Evolutionary conservation across 2,329 filamentous ascomycete genomes (phyloP), one percentile per base, ranked within the genome.

Genomic region (Phialophora macrospora): DNA sequence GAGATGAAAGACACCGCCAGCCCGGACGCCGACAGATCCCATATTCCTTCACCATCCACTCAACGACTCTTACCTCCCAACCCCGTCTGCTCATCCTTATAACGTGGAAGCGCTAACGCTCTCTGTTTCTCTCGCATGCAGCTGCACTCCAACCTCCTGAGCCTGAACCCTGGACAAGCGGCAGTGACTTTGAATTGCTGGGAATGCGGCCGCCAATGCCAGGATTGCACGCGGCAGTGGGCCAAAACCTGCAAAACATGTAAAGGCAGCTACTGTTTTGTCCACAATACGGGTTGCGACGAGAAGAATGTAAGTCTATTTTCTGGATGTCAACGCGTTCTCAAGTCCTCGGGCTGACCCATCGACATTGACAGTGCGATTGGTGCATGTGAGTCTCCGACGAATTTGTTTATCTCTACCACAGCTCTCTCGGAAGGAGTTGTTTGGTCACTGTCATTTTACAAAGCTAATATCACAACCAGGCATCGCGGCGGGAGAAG

Each of bases 251-350:
- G 93, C 76, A 84, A 81, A 67, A 84, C 84, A 65, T 97, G 93
- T 77, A 84, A 84, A 49, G 90, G 90, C 62, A 90, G 91, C 60
- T 97, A 96, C 76, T 97, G 93, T 76, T 84, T 90, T 66, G 84
- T 89, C 63, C 92, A 96, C 75, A 93, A 96, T 71, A 90, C 93
- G 71, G 91, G 91, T 17, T 94, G 90, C 48, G 91, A 89, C 12
- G 78, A 83, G n/a, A 88, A 83, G 74, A 80, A 78, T 72, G 80
- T 81, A 76, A 60, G 75, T 63, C n/a, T 24, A 2, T 22, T 44
- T 24, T 28, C 32, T 48, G 57, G 6, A 8, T 62, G 58, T 46
- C 46, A n/a, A 55, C 28, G 17, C 12, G n/a, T 38, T 55, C 32
- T 41, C 28, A 38, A 7, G 38, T 26, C 30, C 28, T n/a, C 12